These are phyloP conservation scores for Carallia brachiata DNA, from an alignment of 345 rosid genomes.

Conservation along the genomic window DNA sequence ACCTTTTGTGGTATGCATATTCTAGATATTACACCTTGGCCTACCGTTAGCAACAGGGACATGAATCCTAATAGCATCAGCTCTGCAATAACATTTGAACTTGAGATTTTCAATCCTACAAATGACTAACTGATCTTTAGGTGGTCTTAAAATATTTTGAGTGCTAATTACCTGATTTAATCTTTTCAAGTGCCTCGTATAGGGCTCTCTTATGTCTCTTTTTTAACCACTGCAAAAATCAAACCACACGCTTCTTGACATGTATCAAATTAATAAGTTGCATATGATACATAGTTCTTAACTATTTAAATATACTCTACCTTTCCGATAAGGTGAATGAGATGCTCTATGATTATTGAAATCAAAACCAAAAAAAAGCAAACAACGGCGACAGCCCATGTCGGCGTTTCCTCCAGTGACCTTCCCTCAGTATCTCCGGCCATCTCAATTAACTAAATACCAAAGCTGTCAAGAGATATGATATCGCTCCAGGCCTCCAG, in stretches of 20 bases:
- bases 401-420: slow-evolving; percentile 59
- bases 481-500: no score
- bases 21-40: slow-evolving; percentile 41
- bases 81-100: slow-evolving; percentile 37
- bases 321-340: slow-evolving; percentile 60
- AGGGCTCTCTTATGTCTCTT: slow-evolving; percentile 29
- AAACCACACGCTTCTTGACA: not conserved
- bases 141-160: not conserved
- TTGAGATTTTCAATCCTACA: no score
- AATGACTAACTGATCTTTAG: not conserved
- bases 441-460: slow-evolving; percentile 24
- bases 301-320: slow-evolving; percentile 15
- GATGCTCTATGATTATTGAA: slow-evolving; percentile 50
- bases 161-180: slow-evolving; percentile 21
- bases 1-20: slow-evolving; percentile 57
- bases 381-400: slow-evolving; percentile 71
- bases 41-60: slow-evolving; percentile 72
- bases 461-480: no score
- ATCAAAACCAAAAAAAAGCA: slow-evolving; percentile 51
- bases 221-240: slow-evolving; percentile 19
- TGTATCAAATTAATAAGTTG: not conserved
- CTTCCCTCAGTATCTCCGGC: slow-evolving; percentile 44
- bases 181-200: slow-evolving; percentile 30
- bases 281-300: not conserved
- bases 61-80: slow-evolving; percentile 87